phyloP scores from a whole-genome alignment of 1,284 basidiomycete species.

The Sporisorium reilianum region DNA sequence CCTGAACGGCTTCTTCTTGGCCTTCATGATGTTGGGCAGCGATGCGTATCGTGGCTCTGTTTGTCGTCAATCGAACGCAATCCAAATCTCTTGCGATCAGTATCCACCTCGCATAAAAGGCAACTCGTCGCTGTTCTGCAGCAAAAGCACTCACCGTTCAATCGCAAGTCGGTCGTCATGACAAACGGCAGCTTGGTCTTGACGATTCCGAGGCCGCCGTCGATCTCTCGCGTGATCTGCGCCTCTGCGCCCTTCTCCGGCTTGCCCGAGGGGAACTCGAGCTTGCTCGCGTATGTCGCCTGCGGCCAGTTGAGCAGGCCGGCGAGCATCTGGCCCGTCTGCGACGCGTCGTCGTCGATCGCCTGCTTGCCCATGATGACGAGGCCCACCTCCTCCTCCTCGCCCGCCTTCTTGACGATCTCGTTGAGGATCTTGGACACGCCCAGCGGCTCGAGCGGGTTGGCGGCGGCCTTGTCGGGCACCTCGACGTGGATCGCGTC shows the following conservation, averaged over 20 bases:
- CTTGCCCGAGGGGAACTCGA: slow-evolving; percentile 76
- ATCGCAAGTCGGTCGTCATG: slow-evolving; percentile 89
- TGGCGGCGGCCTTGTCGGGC: slow-evolving; percentile 73
- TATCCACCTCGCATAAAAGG: background rate
- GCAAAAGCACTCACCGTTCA: slow-evolving; percentile 53
- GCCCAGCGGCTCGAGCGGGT: slow-evolving; percentile 83
- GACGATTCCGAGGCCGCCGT: slow-evolving; percentile 90
- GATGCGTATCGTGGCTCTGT: slow-evolving; percentile 68
- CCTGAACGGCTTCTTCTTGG: slow-evolving; percentile 97
- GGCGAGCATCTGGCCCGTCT: slow-evolving; percentile 97
- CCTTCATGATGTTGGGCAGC: slow-evolving; percentile 73
- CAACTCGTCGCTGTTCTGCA: background rate
- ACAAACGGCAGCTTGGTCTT: slow-evolving; percentile 85
- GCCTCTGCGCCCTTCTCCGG: slow-evolving; percentile 76
- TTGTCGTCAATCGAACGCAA: background rate
- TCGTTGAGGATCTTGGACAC: slow-evolving; percentile 87
- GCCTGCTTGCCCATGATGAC: slow-evolving; percentile 99
- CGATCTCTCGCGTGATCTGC: slow-evolving; percentile 88
- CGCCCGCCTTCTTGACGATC: slow-evolving; percentile 79
- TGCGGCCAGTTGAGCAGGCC: slow-evolving; percentile 92
- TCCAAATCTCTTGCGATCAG: background rate
- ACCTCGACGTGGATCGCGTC: slow-evolving; percentile 89
- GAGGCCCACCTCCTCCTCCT: slow-evolving; percentile 77
- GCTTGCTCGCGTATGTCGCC: slow-evolving; percentile 92
- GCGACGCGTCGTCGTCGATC: slow-evolving; percentile 96